Conservation (phyloP, 2,329 filamentous ascomycete genomes). For the Colletotrichum magnum region DNA sequence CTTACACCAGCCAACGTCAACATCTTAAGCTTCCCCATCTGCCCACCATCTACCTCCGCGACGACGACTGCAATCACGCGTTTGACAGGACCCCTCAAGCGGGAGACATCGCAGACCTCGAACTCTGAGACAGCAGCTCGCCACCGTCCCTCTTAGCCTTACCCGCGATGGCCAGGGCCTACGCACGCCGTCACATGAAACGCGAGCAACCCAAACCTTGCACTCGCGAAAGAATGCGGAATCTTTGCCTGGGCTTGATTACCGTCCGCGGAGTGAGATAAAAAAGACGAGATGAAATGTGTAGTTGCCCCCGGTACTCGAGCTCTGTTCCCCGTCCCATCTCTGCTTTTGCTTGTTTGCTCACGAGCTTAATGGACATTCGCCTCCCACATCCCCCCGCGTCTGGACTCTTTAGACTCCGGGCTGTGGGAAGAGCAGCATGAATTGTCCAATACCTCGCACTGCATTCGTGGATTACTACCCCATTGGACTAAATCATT, state of each 20-base stretch:
- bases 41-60: not conserved
- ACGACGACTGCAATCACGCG: conserved; percentile 31
- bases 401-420: not conserved
- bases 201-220: conserved; percentile 6
- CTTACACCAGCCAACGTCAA: not conserved
- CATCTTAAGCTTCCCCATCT: not conserved
- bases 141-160: not conserved
- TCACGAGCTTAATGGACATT: not conserved
- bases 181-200: conserved; percentile 26
- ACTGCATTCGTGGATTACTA: not conserved
- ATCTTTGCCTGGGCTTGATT: no score
- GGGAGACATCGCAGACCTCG: no score
- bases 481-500: not conserved
- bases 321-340: conserved; percentile 1
- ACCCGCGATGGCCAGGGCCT: not conserved
- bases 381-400: not conserved
- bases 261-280: not conserved
- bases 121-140: conserved; percentile 1
- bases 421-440: not conserved
- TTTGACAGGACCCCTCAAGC: conserved; percentile 6
- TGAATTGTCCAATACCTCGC: not conserved
- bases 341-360: not conserved
- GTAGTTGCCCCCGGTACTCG: not conserved
- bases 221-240: not conserved
- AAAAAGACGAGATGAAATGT: conserved; percentile 24